Base-by-base conservation (phyloP, 176 grass and related monocot species). In the Oryza brachyantha region DNA sequence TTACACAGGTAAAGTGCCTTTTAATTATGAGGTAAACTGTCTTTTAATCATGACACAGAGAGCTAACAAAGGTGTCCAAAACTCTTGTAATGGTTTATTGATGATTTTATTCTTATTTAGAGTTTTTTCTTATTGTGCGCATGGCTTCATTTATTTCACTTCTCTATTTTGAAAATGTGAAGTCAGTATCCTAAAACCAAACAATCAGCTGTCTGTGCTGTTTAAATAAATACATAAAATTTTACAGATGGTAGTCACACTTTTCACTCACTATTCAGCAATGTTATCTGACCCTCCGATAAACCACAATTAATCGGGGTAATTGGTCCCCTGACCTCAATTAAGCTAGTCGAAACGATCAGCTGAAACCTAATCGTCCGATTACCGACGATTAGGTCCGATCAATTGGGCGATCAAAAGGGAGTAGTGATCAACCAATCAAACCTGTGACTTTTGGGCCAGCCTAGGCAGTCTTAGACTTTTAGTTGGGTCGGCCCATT, bases 1-100 rank as follows among this genome's bases (percentile, higher is more conserved):
- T 86, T 61, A 91, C 88, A 35, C 96, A 94, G 96, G 92, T 94
- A 26, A 27, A 64, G 21, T 57, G 52, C 24, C 52, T 57, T 57
- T 24, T 10, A 22, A 57, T 57, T 57, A 24, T 57, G 52, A 6
- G 96, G 92, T 94, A 26, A 27, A 64, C 52, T 57, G 52, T 57
- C 52, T 57, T 57, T 24, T 10, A 22, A 57, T 57, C 24, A 24
- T 57, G 52, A 6, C 8, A 24, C 52, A 57, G n/a, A 57, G 52
- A 22, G n/a, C 52, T 57, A 57, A 57, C 21, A 9, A 57, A 24
- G n/a, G 52, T 13, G 8, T 10, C 21, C 52, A 57, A 57, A 21
- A 57, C n/a, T 24, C 31, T 73, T 76, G 1, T 32, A 27, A 65
- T 64, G 2, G 45, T 40, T 39, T 79, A 31, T 61, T 79, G 5